phyloP scores from a whole-genome alignment of 75 land plant genomes.

The Cunninghamia lanceolata region DNA sequence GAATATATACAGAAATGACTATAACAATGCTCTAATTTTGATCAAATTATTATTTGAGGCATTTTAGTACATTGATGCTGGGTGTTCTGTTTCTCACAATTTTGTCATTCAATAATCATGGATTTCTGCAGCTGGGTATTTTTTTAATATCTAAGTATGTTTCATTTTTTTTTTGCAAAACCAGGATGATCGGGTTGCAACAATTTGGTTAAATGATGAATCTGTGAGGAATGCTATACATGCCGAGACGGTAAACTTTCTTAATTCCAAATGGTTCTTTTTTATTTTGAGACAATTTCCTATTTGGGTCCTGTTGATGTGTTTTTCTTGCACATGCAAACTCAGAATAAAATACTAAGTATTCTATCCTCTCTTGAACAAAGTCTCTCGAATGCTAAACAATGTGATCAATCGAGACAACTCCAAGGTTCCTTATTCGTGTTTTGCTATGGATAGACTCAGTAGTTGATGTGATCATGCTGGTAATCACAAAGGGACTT shows the following conservation, averaged over 20 bases:
- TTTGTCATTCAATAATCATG: neutral
- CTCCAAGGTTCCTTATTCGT: no score
- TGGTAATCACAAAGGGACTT: no score
- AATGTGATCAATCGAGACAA: no score
- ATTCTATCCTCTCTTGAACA: no score
- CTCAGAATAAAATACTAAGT: no score
- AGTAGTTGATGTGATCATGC: no score
- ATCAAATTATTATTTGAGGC: neutral
- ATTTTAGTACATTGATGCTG: neutral
- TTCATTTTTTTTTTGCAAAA: neutral
- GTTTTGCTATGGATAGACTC: no score
- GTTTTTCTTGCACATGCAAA: no score
- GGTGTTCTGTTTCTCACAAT: neutral
- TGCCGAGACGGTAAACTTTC: conserved; percentile 49
- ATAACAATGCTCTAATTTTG: neutral
- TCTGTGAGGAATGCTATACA: conserved; percentile 83
- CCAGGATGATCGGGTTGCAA: conserved; percentile 74
- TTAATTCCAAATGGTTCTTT: neutral
- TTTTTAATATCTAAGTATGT: neutral
- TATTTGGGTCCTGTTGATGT: neutral
- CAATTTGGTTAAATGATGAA: conserved; percentile 66
- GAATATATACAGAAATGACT: neutral
- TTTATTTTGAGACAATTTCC: neutral
- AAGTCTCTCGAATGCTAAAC: no score
- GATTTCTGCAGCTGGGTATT: neutral